Percentiles rank a stretch among this genome's conserved stretches.
Conservation (phyloP, 2,329 filamentous ascomycete genomes). For the Epichloe gansuensis region DNA sequence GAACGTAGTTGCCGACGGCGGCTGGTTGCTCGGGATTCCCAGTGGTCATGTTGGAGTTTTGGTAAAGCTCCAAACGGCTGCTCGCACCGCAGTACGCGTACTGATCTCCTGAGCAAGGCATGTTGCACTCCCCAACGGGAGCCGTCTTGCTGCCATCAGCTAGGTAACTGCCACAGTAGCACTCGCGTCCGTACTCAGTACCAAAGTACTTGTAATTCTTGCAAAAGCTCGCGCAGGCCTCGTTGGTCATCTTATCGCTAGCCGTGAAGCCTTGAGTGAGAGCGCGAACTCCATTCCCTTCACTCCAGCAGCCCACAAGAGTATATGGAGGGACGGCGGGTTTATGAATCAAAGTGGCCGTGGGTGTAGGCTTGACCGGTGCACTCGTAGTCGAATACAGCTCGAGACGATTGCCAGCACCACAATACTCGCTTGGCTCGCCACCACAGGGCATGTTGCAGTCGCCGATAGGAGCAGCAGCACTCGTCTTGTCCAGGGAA, state of each 20-base stretch:
- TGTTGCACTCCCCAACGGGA: conserved; percentile 20
- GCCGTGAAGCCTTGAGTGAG: conserved; percentile 17
- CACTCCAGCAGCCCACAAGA: conserved; percentile 28
- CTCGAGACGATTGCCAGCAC: conserved; percentile 29
- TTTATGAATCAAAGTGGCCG: conserved; percentile 12
- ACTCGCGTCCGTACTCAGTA: conserved; percentile 26
- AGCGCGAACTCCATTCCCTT: conserved; percentile 23
- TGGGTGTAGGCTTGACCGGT: conserved; percentile 17
- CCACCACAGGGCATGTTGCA: conserved; percentile 30
- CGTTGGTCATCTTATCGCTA: conserved; percentile 20
- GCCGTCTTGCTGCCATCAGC: conserved; percentile 15
- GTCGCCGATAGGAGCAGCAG: conserved; percentile 17
- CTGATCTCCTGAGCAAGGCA: conserved; percentile 20
- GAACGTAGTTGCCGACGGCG: conserved; percentile 19
- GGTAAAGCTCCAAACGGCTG: conserved; percentile 22
- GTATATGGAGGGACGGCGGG: conserved; percentile 16
- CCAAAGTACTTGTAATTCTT: conserved; percentile 27
- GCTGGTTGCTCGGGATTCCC: conserved; percentile 20
- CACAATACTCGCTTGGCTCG: conserved; percentile 28
- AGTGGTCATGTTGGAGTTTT: conserved; percentile 14
- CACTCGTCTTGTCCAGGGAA: conserved; percentile 18
- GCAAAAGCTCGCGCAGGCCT: conserved; percentile 22
- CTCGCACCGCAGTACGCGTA: conserved; percentile 20
- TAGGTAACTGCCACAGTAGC: conserved; percentile 25
- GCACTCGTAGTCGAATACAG: conserved; percentile 29